Evolutionary conservation across 805 yeast species (phyloP).

Genomic region (Barnettozyma siamensis): DNA sequence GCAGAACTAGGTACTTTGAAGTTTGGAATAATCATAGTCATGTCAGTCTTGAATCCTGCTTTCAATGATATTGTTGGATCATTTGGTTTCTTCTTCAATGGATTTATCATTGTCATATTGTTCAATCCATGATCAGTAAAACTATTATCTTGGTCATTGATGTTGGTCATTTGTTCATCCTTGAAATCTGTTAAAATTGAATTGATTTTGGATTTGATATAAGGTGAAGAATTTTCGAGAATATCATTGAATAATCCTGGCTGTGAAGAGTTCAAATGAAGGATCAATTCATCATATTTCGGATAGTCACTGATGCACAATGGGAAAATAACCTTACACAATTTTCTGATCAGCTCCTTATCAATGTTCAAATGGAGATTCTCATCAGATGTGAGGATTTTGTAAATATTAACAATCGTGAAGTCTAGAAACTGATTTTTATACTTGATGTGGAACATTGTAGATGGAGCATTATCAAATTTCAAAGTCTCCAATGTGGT

Average conservation of each 20-base stretch:
- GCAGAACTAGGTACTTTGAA: not conserved
- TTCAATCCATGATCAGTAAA: slow-evolving; percentile 16
- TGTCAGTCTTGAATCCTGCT: slow-evolving; percentile 24
- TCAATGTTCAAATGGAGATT: slow-evolving; percentile 10
- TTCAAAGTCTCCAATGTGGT: slow-evolving; percentile 15
- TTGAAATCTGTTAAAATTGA: slow-evolving; percentile 23
- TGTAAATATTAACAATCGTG: slow-evolving; percentile 16
- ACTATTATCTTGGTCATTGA: slow-evolving; percentile 9
- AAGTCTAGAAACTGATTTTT: slow-evolving; percentile 17
- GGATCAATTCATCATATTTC: slow-evolving; percentile 20
- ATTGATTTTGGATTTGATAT: slow-evolving; percentile 17
- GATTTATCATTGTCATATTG: slow-evolving; percentile 28
- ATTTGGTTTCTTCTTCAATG: slow-evolving; percentile 9
- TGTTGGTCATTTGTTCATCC: slow-evolving; percentile 12
- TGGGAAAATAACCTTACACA: slow-evolving; percentile 19
- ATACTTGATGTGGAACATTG: slow-evolving; percentile 23
- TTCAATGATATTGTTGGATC: slow-evolving; percentile 14
- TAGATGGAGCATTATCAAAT: slow-evolving; percentile 22
- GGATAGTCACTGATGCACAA: slow-evolving; percentile 24
- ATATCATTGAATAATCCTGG: slow-evolving; percentile 6
- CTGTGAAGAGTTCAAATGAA: slow-evolving; percentile 13
- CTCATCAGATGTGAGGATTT: slow-evolving; percentile 12
- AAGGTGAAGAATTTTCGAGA: slow-evolving; percentile 11
- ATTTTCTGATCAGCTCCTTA: not conserved
- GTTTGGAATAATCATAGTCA: slow-evolving; percentile 35